Base-by-base conservation (phyloP, 495 filamentous ascomycete genomes). In the Penicillium simplicissimum region DNA sequence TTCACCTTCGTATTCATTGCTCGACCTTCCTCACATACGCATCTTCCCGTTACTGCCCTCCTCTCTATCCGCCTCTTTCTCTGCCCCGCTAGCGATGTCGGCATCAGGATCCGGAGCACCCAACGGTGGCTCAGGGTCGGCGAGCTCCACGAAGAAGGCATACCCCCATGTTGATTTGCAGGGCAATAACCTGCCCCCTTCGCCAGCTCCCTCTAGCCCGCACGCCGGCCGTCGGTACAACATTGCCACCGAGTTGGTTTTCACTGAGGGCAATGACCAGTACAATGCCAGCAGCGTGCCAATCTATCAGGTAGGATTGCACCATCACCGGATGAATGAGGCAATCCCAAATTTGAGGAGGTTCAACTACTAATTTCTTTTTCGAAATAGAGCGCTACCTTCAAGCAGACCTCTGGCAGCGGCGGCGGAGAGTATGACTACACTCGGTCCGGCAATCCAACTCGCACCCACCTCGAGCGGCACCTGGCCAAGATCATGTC, bases 401-500 rank as follows among this genome's bases (percentile, higher is more conserved):
- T 98, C 82, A 98, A 98, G 76, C 95, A 97, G 79, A 85, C 85
- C 55, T 93, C 92, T 57, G 85, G 82, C 61, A 86, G 84, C 57
- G 90, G 90, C 49, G 89, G 86, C 45, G 81, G 79, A 57, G 93
- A 97, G 74, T 98, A 98, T 79, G 95, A 98, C 81, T 98, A 98
- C 82, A 97, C 95, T 38, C 88, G 95, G 25, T 96, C 92, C 36
- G 95, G 95, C 33, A 98, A 98, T 71, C 95, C 95, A 17, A 98
- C 95, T 51, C 86, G 95, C 51, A 96, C 94, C 23, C 96, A 98
- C 70, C 85, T 98, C 59, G 95, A 98, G 78, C 88, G 95, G 60
- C 95, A 98, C 74, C 82, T 98, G 60, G 96, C 95, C 62, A 98
- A 98, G 84, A 96, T 98, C 76, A 98, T 98, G 96, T 88, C 88